Evolutionary conservation across 257 asterid species (phyloP), one percentile per base, ranked within the genome.

Genomic region (Solanum chmielewskii): DNA sequence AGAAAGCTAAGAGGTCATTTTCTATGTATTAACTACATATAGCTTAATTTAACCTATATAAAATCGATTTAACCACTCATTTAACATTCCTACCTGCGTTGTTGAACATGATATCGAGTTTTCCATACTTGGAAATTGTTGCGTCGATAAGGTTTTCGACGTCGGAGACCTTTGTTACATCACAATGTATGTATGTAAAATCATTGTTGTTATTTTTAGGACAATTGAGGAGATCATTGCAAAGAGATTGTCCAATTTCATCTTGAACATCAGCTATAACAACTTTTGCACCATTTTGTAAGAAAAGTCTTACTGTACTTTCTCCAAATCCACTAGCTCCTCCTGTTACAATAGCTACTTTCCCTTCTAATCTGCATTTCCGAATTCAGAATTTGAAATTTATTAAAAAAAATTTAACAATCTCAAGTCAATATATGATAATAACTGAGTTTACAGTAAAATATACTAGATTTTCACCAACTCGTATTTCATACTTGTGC

Each of bases 261-360:
- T 95, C 98, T 23, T 95, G 98, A 47, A 95, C 94, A 83, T 95
- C 98, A 3, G 98, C 98, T 66, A 95, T 89, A 0, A 94, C 89
- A 13, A 94, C 97, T 62, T 77, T 93, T 74, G 97, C 98, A n/a
- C 98, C 98, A 83, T 95, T 93, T 33, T 81, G 86, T 16, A 71
- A 84, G 88, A 94, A 95, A 5, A 94, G 94, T 66, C 95, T 69
- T 7, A 88, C 97, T 12, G 98, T 91, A 88, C 93, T 88, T 91
- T 93, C 98, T 3, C 98, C 98, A 62, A 95, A 92, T 21, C 98
- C 98, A 88, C 98, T 93, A 8, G 98, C 97, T 16, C 98, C 98
- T 64, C 98, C 98, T 59, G 98, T 95, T 74, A 95, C 87, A 45
- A 94, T 89, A 29, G 97, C 98, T 0, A 95, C 98, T 86, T 95